Evolutionary conservation across 177 flowering plant species (phyloP).

Genomic region (Vitis hybrid): DNA sequence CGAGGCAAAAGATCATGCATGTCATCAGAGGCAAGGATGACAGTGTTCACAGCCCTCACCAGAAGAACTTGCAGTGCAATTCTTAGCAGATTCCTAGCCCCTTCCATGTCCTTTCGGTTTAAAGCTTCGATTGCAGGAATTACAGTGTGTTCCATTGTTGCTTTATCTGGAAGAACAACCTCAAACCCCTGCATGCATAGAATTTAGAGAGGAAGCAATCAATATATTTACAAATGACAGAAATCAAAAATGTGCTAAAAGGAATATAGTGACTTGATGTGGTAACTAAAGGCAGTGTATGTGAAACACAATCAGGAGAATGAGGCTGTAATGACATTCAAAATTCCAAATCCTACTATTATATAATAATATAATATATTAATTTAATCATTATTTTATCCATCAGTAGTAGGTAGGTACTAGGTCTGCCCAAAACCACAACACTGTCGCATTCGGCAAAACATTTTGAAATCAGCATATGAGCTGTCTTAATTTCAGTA

Average conservation of each 20-base stretch:
- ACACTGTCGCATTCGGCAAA: accelerated
- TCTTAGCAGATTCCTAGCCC: conserved; percentile 67
- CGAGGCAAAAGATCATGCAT: conserved; percentile 55
- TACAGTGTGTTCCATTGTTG: conserved; percentile 76
- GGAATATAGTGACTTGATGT: background rate
- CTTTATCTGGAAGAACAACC: conserved; percentile 74
- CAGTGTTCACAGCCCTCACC: conserved; percentile 67
- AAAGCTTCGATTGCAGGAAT: conserved; percentile 69
- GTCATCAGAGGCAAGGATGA: conserved; percentile 74
- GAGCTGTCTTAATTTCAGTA: too few species aligned
- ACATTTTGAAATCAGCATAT: too few species aligned
- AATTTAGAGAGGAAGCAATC: background rate
- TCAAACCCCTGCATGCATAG: conserved; percentile 64
- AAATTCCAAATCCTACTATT: too few species aligned
- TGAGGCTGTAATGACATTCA: too few species aligned
- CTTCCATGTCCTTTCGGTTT: conserved; percentile 65
- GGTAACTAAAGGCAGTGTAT: too few species aligned
- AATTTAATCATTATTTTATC: too few species aligned
- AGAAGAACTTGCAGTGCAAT: conserved; percentile 75
- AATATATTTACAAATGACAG: too few species aligned
- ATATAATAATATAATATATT: too few species aligned
- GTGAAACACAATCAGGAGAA: too few species aligned
- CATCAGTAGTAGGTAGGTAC: too few species aligned
- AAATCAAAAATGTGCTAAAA: too few species aligned
- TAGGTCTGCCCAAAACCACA: too few species aligned